These are phyloP conservation scores for Scheffersomyces stipitis DNA, from an alignment of 805 yeast genomes.

Conservation along the genomic window DNA sequence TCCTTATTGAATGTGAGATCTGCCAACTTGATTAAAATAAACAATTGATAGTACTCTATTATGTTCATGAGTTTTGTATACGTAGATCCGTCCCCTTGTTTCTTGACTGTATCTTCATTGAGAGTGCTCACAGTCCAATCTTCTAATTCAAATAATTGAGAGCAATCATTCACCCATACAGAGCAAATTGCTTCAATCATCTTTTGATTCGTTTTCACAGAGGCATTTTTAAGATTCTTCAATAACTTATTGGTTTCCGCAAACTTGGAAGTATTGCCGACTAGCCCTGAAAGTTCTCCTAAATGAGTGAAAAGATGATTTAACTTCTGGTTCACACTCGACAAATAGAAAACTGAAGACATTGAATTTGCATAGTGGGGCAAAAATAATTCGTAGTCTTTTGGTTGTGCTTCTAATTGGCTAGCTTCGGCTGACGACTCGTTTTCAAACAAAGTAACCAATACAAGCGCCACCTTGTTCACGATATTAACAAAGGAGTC, in stretches of 20 bases:
- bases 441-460: constrained; percentile 30
- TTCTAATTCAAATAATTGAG: constrained; percentile 45
- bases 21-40: constrained; percentile 30
- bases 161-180: constrained; percentile 46
- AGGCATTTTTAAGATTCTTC: constrained; percentile 32
- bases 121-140: constrained; percentile 27
- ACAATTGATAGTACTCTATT: constrained; percentile 36
- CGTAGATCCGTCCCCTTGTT: constrained; percentile 17
- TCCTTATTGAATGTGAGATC: constrained; percentile 23
- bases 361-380: constrained; percentile 43
- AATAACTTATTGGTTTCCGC: constrained; percentile 37
- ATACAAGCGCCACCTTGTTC: constrained; percentile 22
- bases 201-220: constrained; percentile 34
- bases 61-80: constrained; percentile 36
- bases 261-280: constrained; percentile 34
- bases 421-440: constrained; percentile 21
- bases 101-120: constrained; percentile 7
- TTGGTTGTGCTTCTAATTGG: constrained; percentile 37
- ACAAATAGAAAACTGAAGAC: constrained; percentile 37
- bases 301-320: constrained; percentile 28
- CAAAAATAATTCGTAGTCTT: constrained; percentile 33
- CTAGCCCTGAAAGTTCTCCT: constrained; percentile 29
- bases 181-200: constrained; percentile 43
- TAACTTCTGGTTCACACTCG: constrained; percentile 25
- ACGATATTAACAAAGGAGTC: constrained; percentile 25